Base-by-base conservation (phyloP, 2,329 filamentous ascomycete genomes). In the Westerdykella sp. region DNA sequence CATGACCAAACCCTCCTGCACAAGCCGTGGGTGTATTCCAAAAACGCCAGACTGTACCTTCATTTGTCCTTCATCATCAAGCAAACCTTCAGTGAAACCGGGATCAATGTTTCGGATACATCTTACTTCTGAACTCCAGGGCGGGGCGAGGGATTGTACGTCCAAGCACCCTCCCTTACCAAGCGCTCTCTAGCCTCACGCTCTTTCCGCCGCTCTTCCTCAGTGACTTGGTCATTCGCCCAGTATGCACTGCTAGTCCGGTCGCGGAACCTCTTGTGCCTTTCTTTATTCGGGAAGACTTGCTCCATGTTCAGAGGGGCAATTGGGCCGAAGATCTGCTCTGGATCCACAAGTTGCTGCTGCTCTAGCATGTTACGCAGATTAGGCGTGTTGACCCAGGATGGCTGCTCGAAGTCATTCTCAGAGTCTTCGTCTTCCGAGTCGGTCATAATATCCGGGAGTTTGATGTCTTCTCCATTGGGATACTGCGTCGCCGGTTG, bases 241-340 rank as follows among this genome's bases (percentile, higher is more conserved):
- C 93, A 98, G 70, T 95, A 94, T 30, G 94, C 94, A 68, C 88
- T 95, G 55, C 87, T 95, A 5, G 91, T 96, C 43, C 93, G 79
- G 40, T 87, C 83, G 14, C 94, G 81, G 75, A 96, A 97, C 61
- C 88, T 87, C 73, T 87, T 86, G 66, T 86, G 81, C 51, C 85
- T 89, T 67, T 85, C 90, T 66, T 89, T 87, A 45, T 65, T 62
- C 1, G 62, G 62, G 69, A 98, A 98, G 25, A 96, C 89, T 63
- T 97, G 90, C 59, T 98, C 94, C 84, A 98, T 93, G 59, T 88
- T 87, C 51, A 98, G 75, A 11, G 89, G 87, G 10, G 79, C 83
- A 18, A 95, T 88, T 0, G 87, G 86, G 0, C 93, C 93, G 60
- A 98, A 98, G 41, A 98, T 86, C 31, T 78, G 73, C 58, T 87